These are phyloP conservation scores for Fusarium austroafricanum DNA, from an alignment of 2,329 filamentous ascomycete species.

Conservation along the genomic window DNA sequence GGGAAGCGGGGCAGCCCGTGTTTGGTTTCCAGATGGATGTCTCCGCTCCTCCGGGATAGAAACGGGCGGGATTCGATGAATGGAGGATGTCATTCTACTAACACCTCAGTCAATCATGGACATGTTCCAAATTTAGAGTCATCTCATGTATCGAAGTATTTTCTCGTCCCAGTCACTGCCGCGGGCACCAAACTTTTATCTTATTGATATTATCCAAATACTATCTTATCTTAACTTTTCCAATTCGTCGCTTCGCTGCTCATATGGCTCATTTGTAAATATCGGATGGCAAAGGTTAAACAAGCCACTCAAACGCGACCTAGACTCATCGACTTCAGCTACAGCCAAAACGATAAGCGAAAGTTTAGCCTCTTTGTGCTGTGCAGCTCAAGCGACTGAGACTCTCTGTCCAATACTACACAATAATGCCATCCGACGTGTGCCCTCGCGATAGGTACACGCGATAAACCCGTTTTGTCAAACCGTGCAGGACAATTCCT, in stretches of 20 bases:
- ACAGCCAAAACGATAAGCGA: slow-evolving; percentile 32
- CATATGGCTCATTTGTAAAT: no score
- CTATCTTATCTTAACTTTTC: no score
- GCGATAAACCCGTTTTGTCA: slow-evolving; percentile 21
- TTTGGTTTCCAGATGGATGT: background rate
- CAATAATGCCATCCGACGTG: slow-evolving; percentile 39
- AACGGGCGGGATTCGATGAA: background rate
- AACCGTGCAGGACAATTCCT: slow-evolving; percentile 26
- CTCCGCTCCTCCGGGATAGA: slow-evolving; percentile 17
- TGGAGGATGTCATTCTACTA: slow-evolving; percentile 6
- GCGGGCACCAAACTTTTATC: no score
- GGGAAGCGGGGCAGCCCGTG: slow-evolving; percentile 34
- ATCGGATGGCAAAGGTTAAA: background rate
- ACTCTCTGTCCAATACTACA: slow-evolving; percentile 24
- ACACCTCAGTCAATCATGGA: slow-evolving; percentile 1
- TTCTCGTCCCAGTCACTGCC: no score
- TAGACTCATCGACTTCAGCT: slow-evolving; percentile 22
- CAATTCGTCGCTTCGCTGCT: no score
- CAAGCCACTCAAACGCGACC: background rate
- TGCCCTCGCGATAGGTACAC: slow-evolving; percentile 31
- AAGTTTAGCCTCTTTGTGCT: slow-evolving; percentile 13
- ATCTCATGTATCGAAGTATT: background rate
- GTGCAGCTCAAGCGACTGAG: slow-evolving; percentile 1
- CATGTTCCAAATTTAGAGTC: slow-evolving; percentile 13
- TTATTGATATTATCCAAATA: no score